Conservation (phyloP, 352 stramenopile species). For the Phytophthora europaea region DNA sequence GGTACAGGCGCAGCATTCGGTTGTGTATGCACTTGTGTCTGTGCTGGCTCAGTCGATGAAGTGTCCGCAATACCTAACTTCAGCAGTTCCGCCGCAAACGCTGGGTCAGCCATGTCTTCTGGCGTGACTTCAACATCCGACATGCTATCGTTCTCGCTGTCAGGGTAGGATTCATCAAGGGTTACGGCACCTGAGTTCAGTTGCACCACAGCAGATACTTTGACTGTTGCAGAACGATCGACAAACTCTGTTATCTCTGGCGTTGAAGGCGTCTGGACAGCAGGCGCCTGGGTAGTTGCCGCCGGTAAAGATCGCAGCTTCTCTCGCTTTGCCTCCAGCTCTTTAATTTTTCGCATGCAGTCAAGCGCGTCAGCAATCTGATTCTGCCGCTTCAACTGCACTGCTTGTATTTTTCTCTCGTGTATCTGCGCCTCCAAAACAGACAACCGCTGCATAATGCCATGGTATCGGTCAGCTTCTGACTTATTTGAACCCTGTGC, state of each 20-base stretch:
- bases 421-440: conserved; percentile 58
- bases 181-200: conserved; percentile 23
- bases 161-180: conserved; percentile 3
- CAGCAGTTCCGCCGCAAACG: conserved; percentile 54
- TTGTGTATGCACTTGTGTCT: not conserved
- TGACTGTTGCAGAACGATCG: conserved; percentile 1
- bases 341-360: conserved; percentile 70
- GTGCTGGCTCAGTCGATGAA: not conserved
- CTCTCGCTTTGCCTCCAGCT: conserved; percentile 53
- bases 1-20: not conserved
- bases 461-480: conserved; percentile 2
- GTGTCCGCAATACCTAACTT: conserved; percentile 35
- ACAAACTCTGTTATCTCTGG: conserved; percentile 2
- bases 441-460: conserved; percentile 32
- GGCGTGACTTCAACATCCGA: conserved; percentile 62
- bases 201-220: conserved; percentile 10
- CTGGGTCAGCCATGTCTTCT: conserved; percentile 68
- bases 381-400: conserved; percentile 66
- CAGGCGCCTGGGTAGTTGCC: not conserved
- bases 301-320: conserved; percentile 14
- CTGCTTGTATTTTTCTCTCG: conserved; percentile 52
- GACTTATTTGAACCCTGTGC: not conserved
- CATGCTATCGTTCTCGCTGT: conserved; percentile 30
- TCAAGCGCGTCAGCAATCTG: conserved; percentile 65
- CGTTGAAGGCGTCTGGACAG: not conserved